Percentiles rank a stretch among this genome's conserved stretches.
phyloP scores from a whole-genome alignment of 2,329 filamentous ascomycete genomes.

The Colletotrichum sp. region DNA sequence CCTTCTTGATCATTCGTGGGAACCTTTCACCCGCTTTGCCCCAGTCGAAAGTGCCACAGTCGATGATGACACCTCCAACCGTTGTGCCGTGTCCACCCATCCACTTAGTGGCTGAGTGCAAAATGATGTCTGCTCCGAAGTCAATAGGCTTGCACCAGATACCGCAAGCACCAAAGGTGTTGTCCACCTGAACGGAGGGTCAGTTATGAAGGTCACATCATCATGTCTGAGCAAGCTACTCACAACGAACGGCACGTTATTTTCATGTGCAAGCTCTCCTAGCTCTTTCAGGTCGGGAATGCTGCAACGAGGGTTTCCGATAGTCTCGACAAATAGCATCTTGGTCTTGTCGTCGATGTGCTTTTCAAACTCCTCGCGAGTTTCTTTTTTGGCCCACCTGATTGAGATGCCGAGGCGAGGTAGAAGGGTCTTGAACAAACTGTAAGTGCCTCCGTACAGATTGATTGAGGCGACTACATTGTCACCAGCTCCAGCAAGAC shows the following conservation, averaged over 20 bases:
- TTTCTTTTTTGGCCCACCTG: constrained; percentile 79
- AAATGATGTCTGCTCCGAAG: constrained; percentile 73
- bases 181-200: constrained; percentile 53
- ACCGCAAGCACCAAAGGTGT: constrained; percentile 74
- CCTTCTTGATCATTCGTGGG: constrained; percentile 71
- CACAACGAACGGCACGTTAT: constrained; percentile 31
- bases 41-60: constrained; percentile 76
- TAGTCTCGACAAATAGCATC: constrained; percentile 88
- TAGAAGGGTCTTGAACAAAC: constrained; percentile 86
- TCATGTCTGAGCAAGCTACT: not conserved
- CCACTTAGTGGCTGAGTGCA: constrained; percentile 76
- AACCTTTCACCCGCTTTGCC: constrained; percentile 61
- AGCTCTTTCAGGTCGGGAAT: constrained; percentile 72
- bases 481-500: constrained; percentile 88
- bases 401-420: not conserved
- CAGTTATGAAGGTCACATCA: not conserved
- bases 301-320: constrained; percentile 92
- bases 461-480: constrained; percentile 93
- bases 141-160: constrained; percentile 70
- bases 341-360: constrained; percentile 92
- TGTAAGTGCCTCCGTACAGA: constrained; percentile 94
- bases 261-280: constrained; percentile 59
- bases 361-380: constrained; percentile 81
- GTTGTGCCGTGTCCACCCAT: constrained; percentile 76
- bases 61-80: constrained; percentile 70